Evolutionary conservation across 176 grass and related monocot genomes (phyloP), one percentile per base, ranked within the genome.

Genomic region (Ensete glaucum): DNA sequence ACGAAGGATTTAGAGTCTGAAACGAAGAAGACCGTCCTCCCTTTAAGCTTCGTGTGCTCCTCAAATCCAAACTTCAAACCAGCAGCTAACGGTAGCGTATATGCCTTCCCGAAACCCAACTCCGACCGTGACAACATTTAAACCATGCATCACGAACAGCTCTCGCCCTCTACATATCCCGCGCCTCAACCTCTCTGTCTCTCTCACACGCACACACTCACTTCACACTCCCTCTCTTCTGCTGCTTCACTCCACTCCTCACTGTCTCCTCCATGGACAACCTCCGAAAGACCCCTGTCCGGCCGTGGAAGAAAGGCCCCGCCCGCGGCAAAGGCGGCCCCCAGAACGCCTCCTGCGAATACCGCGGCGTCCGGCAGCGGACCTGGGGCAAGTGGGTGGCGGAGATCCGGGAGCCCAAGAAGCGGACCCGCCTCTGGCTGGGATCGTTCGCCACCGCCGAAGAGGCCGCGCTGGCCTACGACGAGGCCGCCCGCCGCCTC

Each of bases 241-340:
- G 34, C 63, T 43, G 2, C 14, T 34, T 22, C 58, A n/a, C 79
- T 69, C 26, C 29, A 29, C 62, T 80, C 29, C 55, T 48, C 67
- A 1, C 13, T 50, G 26, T 9, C 8, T 17, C 6, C 23, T 29
- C 71, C n/a, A 92, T 89, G 87, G 78, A 89, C 77, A 83, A 81
- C 80, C 77, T 81, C 74, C 64, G 90, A 69, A 92, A 89, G 82
- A 57, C 57, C 9, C 69, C 58, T 6, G 69, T 29, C 15, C 84
- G 95, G 54, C 78, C 84, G 34, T 99, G 95, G 95, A 99, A 99
- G 90, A 99, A 99, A 77, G 95, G 95, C 0, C 95, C 95, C 19
- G 88, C 90, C 19, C 22, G 95, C 6, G 88, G 92, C 0, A 91
- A 91, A 65, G 92, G 88, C 13, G 88, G 92, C 0, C 87, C 91